A percentile compares a stretch with the other conserved stretches of the same genome.
phyloP scores from a whole-genome alignment of 2,329 filamentous ascomycete genomes.

The Alternaria postmessia region DNA sequence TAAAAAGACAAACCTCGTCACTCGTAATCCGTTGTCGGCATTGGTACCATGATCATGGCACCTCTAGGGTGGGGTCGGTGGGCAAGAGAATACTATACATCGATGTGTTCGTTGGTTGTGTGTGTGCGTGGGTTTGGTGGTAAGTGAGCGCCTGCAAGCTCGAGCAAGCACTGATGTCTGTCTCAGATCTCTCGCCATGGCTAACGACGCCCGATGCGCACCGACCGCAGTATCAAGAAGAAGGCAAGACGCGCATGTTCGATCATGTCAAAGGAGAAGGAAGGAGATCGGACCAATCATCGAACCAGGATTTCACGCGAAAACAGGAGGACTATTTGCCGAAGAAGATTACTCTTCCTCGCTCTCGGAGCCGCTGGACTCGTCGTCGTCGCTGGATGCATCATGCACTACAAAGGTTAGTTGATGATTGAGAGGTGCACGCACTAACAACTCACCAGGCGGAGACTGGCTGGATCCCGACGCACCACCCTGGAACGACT shows the following conservation, averaged over 20 bases:
- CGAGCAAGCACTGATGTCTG: slow-evolving; percentile 15
- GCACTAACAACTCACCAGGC: slow-evolving; percentile 45
- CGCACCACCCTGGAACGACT: slow-evolving; percentile 48
- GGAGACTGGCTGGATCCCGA: slow-evolving; percentile 57
- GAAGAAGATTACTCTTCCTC: slow-evolving; percentile 51
- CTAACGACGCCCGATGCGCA: not conserved
- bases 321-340: slow-evolving; percentile 5
- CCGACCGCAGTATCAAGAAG: slow-evolving; percentile 8
- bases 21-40: slow-evolving; percentile 31
- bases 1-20: slow-evolving; percentile 33
- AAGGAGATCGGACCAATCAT: slow-evolving; percentile 13
- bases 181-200: slow-evolving; percentile 10
- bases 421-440: slow-evolving; percentile 14
- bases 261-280: slow-evolving; percentile 14
- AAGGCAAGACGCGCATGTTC: slow-evolving; percentile 11
- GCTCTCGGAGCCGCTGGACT: slow-evolving; percentile 62
- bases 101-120: slow-evolving; percentile 19
- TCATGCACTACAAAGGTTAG: slow-evolving; percentile 45
- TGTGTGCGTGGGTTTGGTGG: slow-evolving; percentile 5
- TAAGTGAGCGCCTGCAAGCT: slow-evolving; percentile 12
- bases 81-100: slow-evolving; percentile 33
- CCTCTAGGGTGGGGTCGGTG: slow-evolving; percentile 12
- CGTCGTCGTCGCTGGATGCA: slow-evolving; percentile 59
- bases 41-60: slow-evolving; percentile 16
- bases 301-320: slow-evolving; percentile 21